phyloP scores from a whole-genome alignment of 306 rosid species.

The Inga leiocalycina region DNA sequence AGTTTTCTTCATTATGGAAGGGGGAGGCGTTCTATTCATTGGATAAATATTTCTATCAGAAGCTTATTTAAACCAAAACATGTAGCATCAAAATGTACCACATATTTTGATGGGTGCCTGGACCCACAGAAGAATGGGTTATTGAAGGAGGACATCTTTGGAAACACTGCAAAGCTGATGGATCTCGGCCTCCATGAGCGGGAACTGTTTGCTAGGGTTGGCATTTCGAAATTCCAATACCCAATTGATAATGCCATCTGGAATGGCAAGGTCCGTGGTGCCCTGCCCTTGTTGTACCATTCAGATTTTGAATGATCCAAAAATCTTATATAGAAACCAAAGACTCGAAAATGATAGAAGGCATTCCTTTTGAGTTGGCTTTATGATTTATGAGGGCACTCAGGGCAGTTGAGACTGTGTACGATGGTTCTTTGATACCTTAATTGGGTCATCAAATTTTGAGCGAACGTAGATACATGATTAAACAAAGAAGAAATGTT shows the following conservation, averaged over 20 bases:
- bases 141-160: conserved; percentile 39
- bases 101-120: conserved; percentile 47
- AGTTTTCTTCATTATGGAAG: too few relatives aligned
- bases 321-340: background rate
- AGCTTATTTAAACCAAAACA: background rate
- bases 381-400: background rate
- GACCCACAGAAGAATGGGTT: conserved; percentile 43
- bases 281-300: conserved; percentile 20
- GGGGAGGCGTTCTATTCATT: background rate
- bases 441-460: background rate
- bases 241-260: conserved; percentile 45
- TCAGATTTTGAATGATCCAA: background rate
- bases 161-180: conserved; percentile 43
- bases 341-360: too few relatives aligned
- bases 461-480: background rate
- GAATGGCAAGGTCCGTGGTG: conserved; percentile 38
- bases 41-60: background rate
- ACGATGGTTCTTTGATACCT: background rate
- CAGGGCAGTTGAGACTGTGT: background rate
- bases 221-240: conserved; percentile 40
- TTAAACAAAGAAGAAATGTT: background rate
- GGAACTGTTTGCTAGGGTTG: conserved; percentile 47
- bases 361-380: background rate
- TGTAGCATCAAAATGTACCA: conserved; percentile 26
- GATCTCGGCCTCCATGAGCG: conserved; percentile 45